Evolutionary conservation across 1,284 basidiomycete genomes (phyloP), one percentile per base, ranked within the genome.

Genomic region (Trametes sp.): DNA sequence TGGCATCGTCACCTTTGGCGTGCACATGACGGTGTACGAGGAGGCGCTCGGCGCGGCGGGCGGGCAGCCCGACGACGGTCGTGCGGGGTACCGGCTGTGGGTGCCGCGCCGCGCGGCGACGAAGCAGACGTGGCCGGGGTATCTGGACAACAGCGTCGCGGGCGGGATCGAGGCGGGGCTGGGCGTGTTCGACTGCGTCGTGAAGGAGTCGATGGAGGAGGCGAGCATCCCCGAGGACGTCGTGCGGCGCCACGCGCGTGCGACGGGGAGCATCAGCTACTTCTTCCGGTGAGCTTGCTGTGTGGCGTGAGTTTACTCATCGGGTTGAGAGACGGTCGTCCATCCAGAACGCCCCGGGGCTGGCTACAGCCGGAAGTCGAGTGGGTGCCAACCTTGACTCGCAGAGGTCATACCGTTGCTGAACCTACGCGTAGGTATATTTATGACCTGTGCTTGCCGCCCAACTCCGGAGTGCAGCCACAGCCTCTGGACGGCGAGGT

Each of bases 141-240:
- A 82, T 62, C 79, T 92, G 16, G 93, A 95, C 71, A 95, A 95
- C 74, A 88, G 84, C 29, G 90, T 92, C 31, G 92, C 92, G 13
- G 92, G 92, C 1, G 92, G 92, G 13, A 90, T 92, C 26, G 84
- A 89, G 0, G 87, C 89, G 8, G 94, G 96, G 1, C 89, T 93
- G 77, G 76, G 81, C 0, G 80, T 87, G 0, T 85, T 92, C 57
- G 92, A 96, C 58, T 84, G 89, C 4, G 82, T 98, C 56, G 84
- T 98, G 45, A 96, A 98, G 72, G 97, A 99, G 77, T 92, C 94
- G 66, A 89, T 89, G 81, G 96, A 98, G 73, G 96, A 98, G 76
- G 96, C 95, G 16, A 93, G 88, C 68, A 82, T 98, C 23, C 79
- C 84, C 1, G 87, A 88, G 57, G 75, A 81, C 13, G 72, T 94